A percentile compares a stretch with the other conserved stretches of the same genome.
These are phyloP conservation scores for Mucor circinelloides DNA, from an alignment of 371 early-diverging fungal genomes.

Conservation along the genomic window DNA sequence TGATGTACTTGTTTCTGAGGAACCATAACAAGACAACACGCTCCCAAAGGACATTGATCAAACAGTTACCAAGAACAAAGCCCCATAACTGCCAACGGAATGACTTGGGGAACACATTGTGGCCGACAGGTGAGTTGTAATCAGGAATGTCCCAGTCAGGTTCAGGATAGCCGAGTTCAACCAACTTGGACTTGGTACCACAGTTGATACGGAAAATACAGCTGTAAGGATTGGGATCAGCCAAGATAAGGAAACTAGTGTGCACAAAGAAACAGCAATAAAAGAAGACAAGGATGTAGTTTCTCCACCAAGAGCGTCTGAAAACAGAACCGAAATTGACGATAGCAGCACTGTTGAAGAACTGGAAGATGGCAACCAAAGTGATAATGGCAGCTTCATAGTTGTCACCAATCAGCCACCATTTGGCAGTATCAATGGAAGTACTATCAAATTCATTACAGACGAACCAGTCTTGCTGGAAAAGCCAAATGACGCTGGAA, in stretches of 20 bases:
- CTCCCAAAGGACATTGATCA: slow-evolving; percentile 48
- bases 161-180: slow-evolving; percentile 49
- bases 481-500: slow-evolving; percentile 53
- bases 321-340: slow-evolving; percentile 75
- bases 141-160: slow-evolving; percentile 55
- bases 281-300: slow-evolving; percentile 61
- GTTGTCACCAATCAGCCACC: slow-evolving; percentile 86
- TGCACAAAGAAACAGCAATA: slow-evolving; percentile 57
- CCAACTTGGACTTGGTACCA: slow-evolving; percentile 55
- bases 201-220: slow-evolving; percentile 82
- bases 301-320: slow-evolving; percentile 63
- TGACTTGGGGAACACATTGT: slow-evolving; percentile 68
- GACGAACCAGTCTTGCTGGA: slow-evolving; percentile 66
- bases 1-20: slow-evolving; percentile 38
- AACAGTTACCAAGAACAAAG: slow-evolving; percentile 33
- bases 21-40: slow-evolving; percentile 58
- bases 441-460: slow-evolving; percentile 78
- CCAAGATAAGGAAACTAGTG: slow-evolving; percentile 59
- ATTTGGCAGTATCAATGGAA: slow-evolving; percentile 67
- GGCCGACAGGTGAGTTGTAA: slow-evolving; percentile 65
- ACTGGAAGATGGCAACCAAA: slow-evolving; percentile 66
- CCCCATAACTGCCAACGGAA: slow-evolving; percentile 73
- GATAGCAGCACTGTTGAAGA: slow-evolving; percentile 71
- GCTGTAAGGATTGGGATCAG: slow-evolving; percentile 70
- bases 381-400: slow-evolving; percentile 71